Conservation (phyloP, 495 filamentous ascomycete genomes). For the Neurospora sp. region DNA sequence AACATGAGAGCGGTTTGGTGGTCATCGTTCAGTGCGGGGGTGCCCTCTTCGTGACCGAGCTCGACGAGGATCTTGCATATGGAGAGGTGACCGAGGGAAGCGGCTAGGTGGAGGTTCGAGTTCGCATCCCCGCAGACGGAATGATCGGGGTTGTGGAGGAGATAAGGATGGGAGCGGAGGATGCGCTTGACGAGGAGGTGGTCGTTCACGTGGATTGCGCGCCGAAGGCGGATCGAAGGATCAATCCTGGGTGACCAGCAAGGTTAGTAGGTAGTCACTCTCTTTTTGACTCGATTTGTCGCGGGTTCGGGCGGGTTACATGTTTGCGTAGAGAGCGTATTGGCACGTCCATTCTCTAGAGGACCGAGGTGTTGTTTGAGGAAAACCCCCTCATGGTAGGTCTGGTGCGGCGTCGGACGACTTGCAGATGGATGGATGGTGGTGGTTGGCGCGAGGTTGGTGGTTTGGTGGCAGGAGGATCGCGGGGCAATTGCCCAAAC, state of each 20-base stretch:
- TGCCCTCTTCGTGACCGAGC: slow-evolving; percentile 46
- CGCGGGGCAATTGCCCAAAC: not conserved
- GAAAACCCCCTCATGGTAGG: not conserved
- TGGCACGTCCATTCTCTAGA: not conserved
- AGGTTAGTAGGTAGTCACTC: not conserved
- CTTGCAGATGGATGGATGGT: not conserved
- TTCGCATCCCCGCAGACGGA: slow-evolving; percentile 45
- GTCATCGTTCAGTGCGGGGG: slow-evolving; percentile 57
- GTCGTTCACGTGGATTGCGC: slow-evolving; percentile 64
- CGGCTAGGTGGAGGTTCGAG: slow-evolving; percentile 69
- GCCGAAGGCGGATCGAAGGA: slow-evolving; percentile 53
- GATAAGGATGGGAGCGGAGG: slow-evolving; percentile 53
- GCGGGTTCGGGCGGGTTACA: not conserved
- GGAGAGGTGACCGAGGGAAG: slow-evolving; percentile 52
- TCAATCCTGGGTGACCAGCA: slow-evolving; percentile 47
- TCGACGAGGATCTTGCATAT: slow-evolving; percentile 48
- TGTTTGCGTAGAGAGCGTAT: not conserved
- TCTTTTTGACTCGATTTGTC: not conserved
- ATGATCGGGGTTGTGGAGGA: slow-evolving; percentile 65
- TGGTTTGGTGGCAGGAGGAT: not conserved
- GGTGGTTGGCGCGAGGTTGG: not conserved
- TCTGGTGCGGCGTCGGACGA: not conserved
- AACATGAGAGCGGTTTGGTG: slow-evolving; percentile 64
- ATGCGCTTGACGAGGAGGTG: slow-evolving; percentile 62
- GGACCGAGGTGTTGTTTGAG: not conserved